Evolutionary conservation across 441 rosid species (phyloP), one percentile per base, ranked within the genome.

Genomic region (Dalechampia spathulata): DNA sequence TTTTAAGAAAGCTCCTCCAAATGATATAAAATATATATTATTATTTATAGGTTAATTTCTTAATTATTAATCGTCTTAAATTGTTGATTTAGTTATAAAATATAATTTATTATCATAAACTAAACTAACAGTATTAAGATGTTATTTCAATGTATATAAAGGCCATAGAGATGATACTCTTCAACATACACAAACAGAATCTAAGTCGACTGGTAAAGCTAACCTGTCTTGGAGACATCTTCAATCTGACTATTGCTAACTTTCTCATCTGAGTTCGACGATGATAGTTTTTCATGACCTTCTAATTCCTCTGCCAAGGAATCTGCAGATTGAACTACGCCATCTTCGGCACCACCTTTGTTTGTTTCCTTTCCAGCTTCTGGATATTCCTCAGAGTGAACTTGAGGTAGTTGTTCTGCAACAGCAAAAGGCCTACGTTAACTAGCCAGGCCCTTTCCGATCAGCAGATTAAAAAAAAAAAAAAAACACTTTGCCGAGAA

Each of bases 171-270:
- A n/a, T n/a, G n/a, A n/a, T n/a, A n/a, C n/a, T n/a, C n/a, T n/a
- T n/a, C n/a, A n/a, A n/a, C n/a, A n/a, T n/a, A n/a, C n/a, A n/a
- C 8, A 27, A 47, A 12, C 15, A 58, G 34, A 44, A 57, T 38
- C 39, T 42, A 27, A 47, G 46, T 38, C 13, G 6, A 15, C 19
- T 37, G n/a, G 22, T 48, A 30, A 20, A 40, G 51, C 58, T 69
- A 43, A 76, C 81, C 81, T 74, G 49, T 50, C 25, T 38, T 30
- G 28, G 61, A 16, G 17, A 67, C 52, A 57, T 57, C 46, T 63
- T 47, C 61, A 51, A 50, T 36, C 23, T 52, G 64, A 51, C 34
- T 30, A 25, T 51, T 26, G 41, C 16, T 65, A 17, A 39, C 52
- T 48, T 61, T 58, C 19, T 59, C 54, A 46, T 61, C 38, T 15